Evolutionary conservation across 495 filamentous ascomycete species (phyloP).

Genomic region (Penicillium crystallinum): DNA sequence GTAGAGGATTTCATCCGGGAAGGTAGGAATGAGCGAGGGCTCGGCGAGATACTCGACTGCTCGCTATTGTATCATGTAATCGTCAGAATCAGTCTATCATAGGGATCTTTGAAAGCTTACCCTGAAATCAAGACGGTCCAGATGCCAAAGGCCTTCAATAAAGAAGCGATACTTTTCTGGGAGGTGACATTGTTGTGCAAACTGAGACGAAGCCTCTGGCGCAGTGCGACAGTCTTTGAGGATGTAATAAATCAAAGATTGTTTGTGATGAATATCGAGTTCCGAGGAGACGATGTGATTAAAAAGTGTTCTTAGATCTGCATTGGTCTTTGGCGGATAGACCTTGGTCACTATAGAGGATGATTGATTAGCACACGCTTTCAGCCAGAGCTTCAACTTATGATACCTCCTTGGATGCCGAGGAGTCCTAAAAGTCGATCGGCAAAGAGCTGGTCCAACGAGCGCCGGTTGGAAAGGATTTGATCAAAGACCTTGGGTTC

Average conservation of each 20-base stretch:
- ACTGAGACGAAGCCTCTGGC: conserved; percentile 42
- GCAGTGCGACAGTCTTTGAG: conserved; percentile 64
- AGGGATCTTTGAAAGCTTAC: conserved; percentile 25
- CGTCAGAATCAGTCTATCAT: neutral
- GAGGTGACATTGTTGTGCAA: conserved; percentile 53
- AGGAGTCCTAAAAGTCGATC: conserved; percentile 67
- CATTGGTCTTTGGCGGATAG: conserved; percentile 66
- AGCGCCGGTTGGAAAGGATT: conserved; percentile 57
- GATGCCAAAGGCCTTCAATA: conserved; percentile 74
- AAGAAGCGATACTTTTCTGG: conserved; percentile 68
- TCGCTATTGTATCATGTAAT: conserved; percentile 37
- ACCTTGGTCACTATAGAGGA: conserved; percentile 44
- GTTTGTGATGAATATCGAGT: conserved; percentile 64
- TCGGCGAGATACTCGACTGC: conserved; percentile 70
- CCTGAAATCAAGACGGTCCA: conserved; percentile 66
- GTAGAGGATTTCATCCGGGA: conserved; percentile 72
- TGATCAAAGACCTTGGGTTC: conserved; percentile 50
- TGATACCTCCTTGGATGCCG: conserved; percentile 61
- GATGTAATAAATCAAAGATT: conserved; percentile 75
- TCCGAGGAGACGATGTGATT: conserved; percentile 54
- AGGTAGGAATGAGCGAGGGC: conserved; percentile 70
- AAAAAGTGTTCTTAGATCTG: conserved; percentile 60
- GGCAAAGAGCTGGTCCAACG: conserved; percentile 64
- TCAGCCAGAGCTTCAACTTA: neutral
- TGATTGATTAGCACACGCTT: neutral